Percentiles rank a stretch among this genome's conserved stretches.
Evolutionary conservation across 345 rosid species (phyloP).

Genomic region (Litchi chinensis): DNA sequence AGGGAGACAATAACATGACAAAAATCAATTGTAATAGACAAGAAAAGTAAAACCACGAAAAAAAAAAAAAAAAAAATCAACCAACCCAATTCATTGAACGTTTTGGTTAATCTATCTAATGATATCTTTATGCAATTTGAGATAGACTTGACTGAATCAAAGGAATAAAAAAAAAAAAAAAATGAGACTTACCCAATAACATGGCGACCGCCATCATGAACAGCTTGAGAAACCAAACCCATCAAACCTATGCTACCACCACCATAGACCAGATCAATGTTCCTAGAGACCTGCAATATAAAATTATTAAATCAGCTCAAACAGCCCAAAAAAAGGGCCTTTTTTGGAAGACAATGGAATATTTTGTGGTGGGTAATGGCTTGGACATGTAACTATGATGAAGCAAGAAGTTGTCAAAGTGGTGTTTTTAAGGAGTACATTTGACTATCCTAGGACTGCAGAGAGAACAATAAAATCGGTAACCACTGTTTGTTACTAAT

Average conservation of each 20-base stretch:
- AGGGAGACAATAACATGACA: conserved; percentile 76
- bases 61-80: conserved; percentile 11
- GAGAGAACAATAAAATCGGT: neutral
- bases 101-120: conserved; percentile 26
- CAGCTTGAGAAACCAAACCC: conserved; percentile 99
- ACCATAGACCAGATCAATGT: conserved; percentile 98
- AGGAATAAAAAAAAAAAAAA: neutral
- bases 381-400: conserved; percentile 14
- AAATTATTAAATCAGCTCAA: conserved; percentile 24
- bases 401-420: conserved; percentile 20
- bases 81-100: conserved; percentile 28
- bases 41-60: conserved; percentile 13
- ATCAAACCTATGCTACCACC: conserved; percentile 99
- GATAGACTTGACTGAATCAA: neutral
- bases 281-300: conserved; percentile 80
- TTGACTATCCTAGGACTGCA: conserved; percentile 8
- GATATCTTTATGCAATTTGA: neutral
- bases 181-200: conserved; percentile 81
- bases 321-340: neutral
- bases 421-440: conserved; percentile 15
- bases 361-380: conserved; percentile 14
- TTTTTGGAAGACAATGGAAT: neutral
- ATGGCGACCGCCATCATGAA: conserved; percentile 99
- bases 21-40: conserved; percentile 40
- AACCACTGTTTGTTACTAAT: conserved; percentile 12